Conservation (phyloP, 306 rosid species). For the Trifolium fragiferum region DNA sequence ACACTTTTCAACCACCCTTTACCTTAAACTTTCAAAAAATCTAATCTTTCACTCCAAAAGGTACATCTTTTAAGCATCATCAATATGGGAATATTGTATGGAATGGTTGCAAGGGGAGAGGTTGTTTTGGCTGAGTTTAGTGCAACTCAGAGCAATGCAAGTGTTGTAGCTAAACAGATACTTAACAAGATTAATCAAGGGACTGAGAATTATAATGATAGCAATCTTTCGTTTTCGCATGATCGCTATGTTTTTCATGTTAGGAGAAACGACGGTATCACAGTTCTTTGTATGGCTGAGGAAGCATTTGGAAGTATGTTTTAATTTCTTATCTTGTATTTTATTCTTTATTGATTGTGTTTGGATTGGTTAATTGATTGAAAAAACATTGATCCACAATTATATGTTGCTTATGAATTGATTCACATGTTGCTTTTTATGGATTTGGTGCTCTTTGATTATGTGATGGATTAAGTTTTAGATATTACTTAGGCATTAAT, state of each 20-base stretch:
- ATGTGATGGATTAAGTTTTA: too few species aligned
- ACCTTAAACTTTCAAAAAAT: neutral
- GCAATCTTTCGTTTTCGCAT: conserved; percentile 58
- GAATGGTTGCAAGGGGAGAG: conserved; percentile 59
- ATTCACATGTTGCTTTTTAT: neutral
- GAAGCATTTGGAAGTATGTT: conserved; percentile 60
- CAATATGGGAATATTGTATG: conserved; percentile 59
- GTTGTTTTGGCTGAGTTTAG: conserved; percentile 63
- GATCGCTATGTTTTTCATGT: conserved; percentile 67
- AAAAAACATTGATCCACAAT: conserved; percentile 10
- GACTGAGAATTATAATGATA: conserved; percentile 36
- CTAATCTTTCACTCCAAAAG: conserved; percentile 6
- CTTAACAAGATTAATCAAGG: conserved; percentile 45
- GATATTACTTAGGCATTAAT: neutral
- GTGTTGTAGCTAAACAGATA: conserved; percentile 54
- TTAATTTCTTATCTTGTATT: neutral
- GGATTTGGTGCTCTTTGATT: neutral
- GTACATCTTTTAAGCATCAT: conserved; percentile 34
- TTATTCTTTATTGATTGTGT: neutral
- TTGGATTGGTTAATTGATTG: neutral
- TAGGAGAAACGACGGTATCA: conserved; percentile 60
- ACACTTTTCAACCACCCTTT: conserved; percentile 8
- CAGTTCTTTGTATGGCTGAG: conserved; percentile 69
- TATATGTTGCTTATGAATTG: neutral
- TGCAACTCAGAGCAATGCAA: conserved; percentile 53